Conservation (phyloP, 2,329 filamentous ascomycete genomes). For the Laburnicola sp. region DNA sequence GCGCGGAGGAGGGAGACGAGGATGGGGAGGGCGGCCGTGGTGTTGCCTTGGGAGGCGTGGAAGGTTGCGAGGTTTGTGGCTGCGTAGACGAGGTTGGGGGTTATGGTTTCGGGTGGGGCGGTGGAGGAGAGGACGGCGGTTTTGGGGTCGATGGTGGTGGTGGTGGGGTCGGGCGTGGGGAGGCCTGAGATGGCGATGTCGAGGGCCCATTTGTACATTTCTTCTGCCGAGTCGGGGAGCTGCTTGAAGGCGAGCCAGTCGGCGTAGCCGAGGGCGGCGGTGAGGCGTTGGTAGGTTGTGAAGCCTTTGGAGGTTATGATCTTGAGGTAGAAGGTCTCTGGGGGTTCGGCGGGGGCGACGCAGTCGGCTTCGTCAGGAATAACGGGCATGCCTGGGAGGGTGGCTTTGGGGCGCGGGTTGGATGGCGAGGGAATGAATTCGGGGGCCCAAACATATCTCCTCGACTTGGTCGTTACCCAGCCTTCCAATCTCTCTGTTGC, state of each 20-base stretch:
- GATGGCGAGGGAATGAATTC: conserved; percentile 79
- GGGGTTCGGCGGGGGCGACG: conserved; percentile 64
- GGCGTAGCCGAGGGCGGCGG: conserved; percentile 80
- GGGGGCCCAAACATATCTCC: conserved; percentile 66
- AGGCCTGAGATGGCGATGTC: conserved; percentile 68
- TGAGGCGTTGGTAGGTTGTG: conserved; percentile 73
- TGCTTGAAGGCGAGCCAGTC: conserved; percentile 83
- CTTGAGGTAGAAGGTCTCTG: conserved; percentile 78
- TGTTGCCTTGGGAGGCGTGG: conserved; percentile 69
- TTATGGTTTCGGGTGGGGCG: conserved; percentile 56
- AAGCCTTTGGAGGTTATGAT: conserved; percentile 82
- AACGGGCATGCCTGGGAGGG: conserved; percentile 64
- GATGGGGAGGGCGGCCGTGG: conserved; percentile 74
- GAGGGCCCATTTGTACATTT: conserved; percentile 75
- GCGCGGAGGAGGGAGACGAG: conserved; percentile 83
- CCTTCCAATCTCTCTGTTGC: conserved; percentile 81
- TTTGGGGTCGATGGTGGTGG: conserved; percentile 62
- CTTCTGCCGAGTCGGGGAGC: conserved; percentile 64
- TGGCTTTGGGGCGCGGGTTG: conserved; percentile 76
- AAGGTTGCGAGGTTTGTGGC: conserved; percentile 79
- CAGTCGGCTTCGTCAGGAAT: conserved; percentile 79
- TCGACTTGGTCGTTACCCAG: conserved; percentile 69
- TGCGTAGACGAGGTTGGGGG: conserved; percentile 73
- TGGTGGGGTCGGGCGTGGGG: conserved; percentile 45
- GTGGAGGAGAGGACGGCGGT: conserved; percentile 65